phyloP scores from a whole-genome alignment of 148 eudicot species.

The Chenopodium quinoa region DNA sequence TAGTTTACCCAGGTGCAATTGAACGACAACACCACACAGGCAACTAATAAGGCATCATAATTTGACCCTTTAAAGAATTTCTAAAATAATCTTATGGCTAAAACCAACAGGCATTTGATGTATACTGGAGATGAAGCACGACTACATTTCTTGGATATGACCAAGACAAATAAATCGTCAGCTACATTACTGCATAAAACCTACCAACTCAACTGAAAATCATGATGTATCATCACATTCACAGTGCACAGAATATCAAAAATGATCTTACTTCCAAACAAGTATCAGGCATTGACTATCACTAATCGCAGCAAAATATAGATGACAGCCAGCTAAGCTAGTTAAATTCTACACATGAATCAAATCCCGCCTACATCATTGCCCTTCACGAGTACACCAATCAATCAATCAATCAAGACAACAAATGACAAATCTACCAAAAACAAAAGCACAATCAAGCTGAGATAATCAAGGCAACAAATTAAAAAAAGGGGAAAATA shows the following conservation, averaged over 20 bases:
- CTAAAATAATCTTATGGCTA: not conserved
- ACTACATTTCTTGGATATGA: not conserved
- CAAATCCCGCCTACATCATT: no score
- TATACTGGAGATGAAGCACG: not conserved
- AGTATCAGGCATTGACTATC: not conserved
- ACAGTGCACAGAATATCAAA: not conserved
- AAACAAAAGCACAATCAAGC: no score
- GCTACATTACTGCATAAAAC: not conserved
- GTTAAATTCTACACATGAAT: no score
- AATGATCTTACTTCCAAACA: no score
- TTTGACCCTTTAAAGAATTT: no score
- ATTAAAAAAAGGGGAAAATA: conserved; percentile 13
- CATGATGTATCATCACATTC: not conserved
- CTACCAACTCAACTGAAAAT: not conserved
- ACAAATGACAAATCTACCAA: no score
- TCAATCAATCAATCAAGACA: no score
- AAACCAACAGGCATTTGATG: not conserved
- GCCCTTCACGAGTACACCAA: no score
- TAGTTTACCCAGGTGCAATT: not conserved
- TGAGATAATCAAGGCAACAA: no score
- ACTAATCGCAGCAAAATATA: no score
- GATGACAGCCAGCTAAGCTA: no score
- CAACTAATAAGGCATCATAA: not conserved
- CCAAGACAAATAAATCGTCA: not conserved
- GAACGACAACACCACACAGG: not conserved